Evolutionary conservation across 2,329 filamentous ascomycete genomes (phyloP).

Genomic region (Exophiala bonariae): DNA sequence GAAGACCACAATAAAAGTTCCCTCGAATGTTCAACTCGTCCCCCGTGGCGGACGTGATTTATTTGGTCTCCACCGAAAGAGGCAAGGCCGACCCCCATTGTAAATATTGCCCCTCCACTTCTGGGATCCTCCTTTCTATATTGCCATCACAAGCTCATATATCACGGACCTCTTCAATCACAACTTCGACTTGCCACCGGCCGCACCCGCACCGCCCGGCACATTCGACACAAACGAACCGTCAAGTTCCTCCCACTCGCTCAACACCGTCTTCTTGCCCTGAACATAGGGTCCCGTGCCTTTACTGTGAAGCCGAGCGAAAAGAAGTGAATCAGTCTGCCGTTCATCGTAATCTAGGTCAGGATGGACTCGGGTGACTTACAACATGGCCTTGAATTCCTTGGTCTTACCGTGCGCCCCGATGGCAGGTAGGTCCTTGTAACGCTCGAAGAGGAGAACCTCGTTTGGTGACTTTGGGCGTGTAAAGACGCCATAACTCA

Average conservation of each 20-base stretch:
- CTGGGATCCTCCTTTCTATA: no score
- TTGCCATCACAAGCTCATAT: no score
- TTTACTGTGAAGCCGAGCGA: slow-evolving; percentile 9
- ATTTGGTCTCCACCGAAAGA: no score
- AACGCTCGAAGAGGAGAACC: slow-evolving; percentile 25
- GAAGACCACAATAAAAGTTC: no score
- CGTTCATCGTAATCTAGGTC: neutral
- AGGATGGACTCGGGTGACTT: slow-evolving; percentile 8
- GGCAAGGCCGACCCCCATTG: no score
- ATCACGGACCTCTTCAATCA: no score
- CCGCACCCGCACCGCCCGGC: slow-evolving; percentile 15
- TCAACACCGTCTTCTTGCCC: slow-evolving; percentile 38
- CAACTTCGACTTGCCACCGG: slow-evolving; percentile 13
- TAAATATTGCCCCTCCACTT: no score
- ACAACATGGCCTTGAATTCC: slow-evolving; percentile 28
- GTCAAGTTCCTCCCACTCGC: slow-evolving; percentile 23
- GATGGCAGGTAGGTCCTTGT: slow-evolving; percentile 21
- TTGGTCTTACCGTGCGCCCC: slow-evolving; percentile 22
- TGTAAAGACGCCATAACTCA: slow-evolving; percentile 23
- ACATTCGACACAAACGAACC: slow-evolving; percentile 22
- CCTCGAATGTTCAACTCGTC: no score
- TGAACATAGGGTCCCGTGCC: slow-evolving; percentile 8
- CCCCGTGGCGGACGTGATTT: no score
- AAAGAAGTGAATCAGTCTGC: neutral
- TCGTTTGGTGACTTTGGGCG: slow-evolving; percentile 19